A percentile compares a stretch with the other conserved stretches of the same genome.
Conservation (phyloP, 129 eudicot species). For the Silybum marianum region DNA sequence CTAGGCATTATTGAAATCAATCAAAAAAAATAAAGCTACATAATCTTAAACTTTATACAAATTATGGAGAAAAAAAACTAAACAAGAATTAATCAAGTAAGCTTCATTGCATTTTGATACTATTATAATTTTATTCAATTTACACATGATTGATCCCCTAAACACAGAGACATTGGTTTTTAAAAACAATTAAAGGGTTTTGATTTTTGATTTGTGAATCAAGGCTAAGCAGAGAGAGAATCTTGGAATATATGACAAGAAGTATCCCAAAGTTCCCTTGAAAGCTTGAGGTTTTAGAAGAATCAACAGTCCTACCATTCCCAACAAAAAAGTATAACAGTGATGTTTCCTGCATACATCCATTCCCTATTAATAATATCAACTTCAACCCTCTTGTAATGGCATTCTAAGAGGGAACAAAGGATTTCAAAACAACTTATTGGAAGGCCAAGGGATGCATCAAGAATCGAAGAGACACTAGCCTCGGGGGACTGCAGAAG, state of each 20-base stretch:
- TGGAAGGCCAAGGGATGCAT: conserved; percentile 67
- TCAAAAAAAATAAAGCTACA: too few species aligned
- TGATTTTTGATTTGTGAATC: background rate
- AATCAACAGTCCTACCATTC: conserved; percentile 61
- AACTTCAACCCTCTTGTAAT: background rate
- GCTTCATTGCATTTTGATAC: too few species aligned
- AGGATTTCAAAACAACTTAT: conserved; percentile 44
- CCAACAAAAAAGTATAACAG: conserved; percentile 91
- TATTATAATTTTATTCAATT: too few species aligned
- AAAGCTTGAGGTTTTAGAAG: conserved; percentile 57
- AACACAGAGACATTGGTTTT: background rate
- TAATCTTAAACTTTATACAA: too few species aligned
- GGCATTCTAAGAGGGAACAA: background rate
- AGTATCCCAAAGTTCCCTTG: conserved; percentile 67
- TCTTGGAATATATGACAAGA: conserved; percentile 53
- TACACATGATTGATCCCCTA: too few species aligned
- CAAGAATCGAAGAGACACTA: too few species aligned
- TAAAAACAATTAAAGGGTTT: background rate
- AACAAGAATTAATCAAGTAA: too few species aligned
- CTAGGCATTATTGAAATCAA: too few species aligned
- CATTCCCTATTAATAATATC: background rate
- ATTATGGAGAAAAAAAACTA: too few species aligned
- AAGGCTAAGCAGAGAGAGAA: conserved; percentile 8
- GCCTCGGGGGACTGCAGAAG: conserved; percentile 68
- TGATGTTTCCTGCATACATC: conserved; percentile 65